Base-by-base conservation (phyloP, 2,329 filamentous ascomycete species). In the Penicillium italicum region DNA sequence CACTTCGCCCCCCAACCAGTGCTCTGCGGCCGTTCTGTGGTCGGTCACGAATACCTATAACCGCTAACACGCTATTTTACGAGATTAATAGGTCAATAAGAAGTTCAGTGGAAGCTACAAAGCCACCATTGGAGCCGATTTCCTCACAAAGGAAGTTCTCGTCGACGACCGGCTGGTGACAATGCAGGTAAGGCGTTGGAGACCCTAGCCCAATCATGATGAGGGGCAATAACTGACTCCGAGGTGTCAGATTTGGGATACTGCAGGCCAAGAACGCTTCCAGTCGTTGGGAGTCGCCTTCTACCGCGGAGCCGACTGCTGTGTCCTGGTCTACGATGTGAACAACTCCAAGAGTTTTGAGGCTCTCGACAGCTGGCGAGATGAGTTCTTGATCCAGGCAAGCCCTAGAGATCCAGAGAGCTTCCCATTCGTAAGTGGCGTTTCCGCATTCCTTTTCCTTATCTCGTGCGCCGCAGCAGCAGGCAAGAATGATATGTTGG, bases 91-190 rank as follows among this genome's bases (percentile, higher is more conserved):
- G 93, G 93, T 99, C 84, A 99, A 99, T 83, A 99, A 99, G 81
- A 97, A 99, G 77, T 99, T 99, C 82, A 97, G 92, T 75, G 93
- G 92, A 66, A 97, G 92, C 80, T 99, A 99, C 86, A 99, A 99
- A 80, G 94, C 94, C 57, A 99, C 94, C 43, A 99, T 99, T 74
- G 94, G 94, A 65, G 94, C 94, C 74, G 94, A 99, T 77, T 99
- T 99, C 78, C 82, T 99, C 59, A 99, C 94, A 54, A 95, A 96
- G 75, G 94, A 99, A 80, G 94, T 99, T 38, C 81, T 97, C 62
- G 93, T 99, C 52, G 94, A 97, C 77, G 94, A 97, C 77, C 85
- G 93, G 72, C 85, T 97, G 71, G 94, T 99, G 64, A 99, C 94
- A 34, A 97, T 99, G 91, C 94, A 97, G 88, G 89, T 90, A 82